A percentile compares a stretch with the other conserved stretches of the same genome.
These are phyloP conservation scores for Hortiboletus campestris DNA, from an alignment of 768 basidiomycete genomes.

Conservation along the genomic window DNA sequence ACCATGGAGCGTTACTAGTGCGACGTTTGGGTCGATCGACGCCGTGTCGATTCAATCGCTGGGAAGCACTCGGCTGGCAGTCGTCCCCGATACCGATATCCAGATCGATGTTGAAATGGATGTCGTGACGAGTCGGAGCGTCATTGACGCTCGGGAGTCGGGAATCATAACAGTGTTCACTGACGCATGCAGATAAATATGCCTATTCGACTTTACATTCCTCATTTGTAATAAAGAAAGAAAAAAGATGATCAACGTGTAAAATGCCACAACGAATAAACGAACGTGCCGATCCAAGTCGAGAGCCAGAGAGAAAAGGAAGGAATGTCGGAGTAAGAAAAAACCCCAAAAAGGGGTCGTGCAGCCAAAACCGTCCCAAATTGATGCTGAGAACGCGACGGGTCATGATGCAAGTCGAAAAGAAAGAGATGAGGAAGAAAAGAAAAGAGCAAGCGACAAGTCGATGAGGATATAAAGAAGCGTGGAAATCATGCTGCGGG, in stretches of 20 bases:
- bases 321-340: too few species aligned
- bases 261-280: background rate
- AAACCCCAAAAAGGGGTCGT: background rate
- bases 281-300: background rate
- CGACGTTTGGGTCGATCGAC: too few species aligned
- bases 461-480: constrained; percentile 15
- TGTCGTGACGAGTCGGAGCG: too few species aligned
- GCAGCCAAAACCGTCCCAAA: constrained; percentile 12
- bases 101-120: too few species aligned
- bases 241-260: background rate
- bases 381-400: constrained; percentile 10
- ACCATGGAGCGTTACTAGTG: too few species aligned
- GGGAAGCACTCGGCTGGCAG: too few species aligned
- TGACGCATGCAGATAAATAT: background rate
- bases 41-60: too few species aligned
- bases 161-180: too few species aligned
- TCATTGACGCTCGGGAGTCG: too few species aligned
- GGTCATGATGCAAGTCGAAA: background rate
- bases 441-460: background rate
- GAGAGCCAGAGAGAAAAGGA: background rate
- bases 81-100: too few species aligned
- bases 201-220: constrained; percentile 9
- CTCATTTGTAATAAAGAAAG: background rate
- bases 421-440: background rate
- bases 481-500: constrained; percentile 3